phyloP scores from a whole-genome alignment of 1,284 basidiomycete species.

The Melampsora larici-populina region DNA sequence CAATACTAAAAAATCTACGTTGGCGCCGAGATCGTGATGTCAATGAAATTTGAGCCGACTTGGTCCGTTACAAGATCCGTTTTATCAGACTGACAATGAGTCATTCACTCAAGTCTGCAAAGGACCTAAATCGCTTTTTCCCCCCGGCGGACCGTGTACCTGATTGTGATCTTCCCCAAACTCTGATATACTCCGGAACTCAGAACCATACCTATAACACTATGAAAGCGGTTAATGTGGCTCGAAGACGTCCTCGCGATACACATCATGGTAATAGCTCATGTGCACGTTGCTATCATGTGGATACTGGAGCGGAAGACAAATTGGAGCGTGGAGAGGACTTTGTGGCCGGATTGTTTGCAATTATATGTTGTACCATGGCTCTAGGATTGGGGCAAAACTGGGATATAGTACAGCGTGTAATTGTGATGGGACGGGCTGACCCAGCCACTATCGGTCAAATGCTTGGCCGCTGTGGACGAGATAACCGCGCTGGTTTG shows the following conservation, averaged over 20 bases:
- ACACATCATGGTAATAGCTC: background rate
- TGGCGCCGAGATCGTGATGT: background rate
- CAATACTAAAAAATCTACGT: slow-evolving; percentile 9
- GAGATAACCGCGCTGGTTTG: background rate
- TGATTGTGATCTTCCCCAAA: background rate
- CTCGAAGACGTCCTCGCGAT: background rate
- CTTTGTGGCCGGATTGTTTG: no score
- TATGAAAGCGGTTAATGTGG: slow-evolving; percentile 3
- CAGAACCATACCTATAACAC: background rate
- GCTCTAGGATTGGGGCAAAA: no score
- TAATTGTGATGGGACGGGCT: slow-evolving; percentile 5
- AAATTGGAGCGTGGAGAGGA: no score
- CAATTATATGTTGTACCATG: no score
- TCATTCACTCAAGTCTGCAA: background rate
- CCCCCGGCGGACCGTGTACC: background rate
- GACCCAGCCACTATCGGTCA: background rate
- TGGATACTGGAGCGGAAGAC: background rate
- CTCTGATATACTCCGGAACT: slow-evolving; percentile 9
- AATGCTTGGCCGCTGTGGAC: slow-evolving; percentile 4
- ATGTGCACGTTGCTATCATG: background rate
- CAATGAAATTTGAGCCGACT: background rate
- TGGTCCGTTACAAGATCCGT: slow-evolving; percentile 4
- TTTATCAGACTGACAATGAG: slow-evolving; percentile 1
- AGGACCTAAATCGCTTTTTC: background rate
- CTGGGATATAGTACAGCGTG: background rate